Base-by-base conservation (phyloP, 257 asterid genomes). In the Lycium ferocissimum region DNA sequence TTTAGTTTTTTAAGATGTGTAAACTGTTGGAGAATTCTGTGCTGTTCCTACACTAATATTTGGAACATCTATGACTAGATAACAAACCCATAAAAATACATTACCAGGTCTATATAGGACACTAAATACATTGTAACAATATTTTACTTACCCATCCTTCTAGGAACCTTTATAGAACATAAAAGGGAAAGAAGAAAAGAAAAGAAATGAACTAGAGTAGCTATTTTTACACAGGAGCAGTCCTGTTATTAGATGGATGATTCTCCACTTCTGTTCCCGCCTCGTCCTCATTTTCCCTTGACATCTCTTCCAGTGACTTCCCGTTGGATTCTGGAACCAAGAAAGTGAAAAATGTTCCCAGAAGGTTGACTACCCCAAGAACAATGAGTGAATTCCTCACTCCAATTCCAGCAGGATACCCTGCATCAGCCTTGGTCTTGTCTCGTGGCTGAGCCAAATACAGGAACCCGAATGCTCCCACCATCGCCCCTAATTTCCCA, bases 401-500 rank as follows among this genome's bases (percentile, higher is more conserved):
- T 3, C 90, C 92, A 14, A 89, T 89, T 2, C 91, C 90, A 8
- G 90, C 22, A 9, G 90, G 91, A 72, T 89, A 89, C 3, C 89
- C 90, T 0, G 72, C 59, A 22, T 90, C 91, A 9, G 80, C 65
- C 83, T 85, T 86, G 5, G 0, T 35, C 0, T 45, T 63, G 40
- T 89, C 87, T 2, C 26, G 66, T 3, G 81, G 10, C 58, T 86
- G 91, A 14, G 93, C 84, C 4, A 89, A 88, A 10, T 89, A 90
- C 56, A 88, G 53, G 84, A 90, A 90, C 5, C 91, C 91, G 35
- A 70, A 86, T 5, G 93, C 88, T 1, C 93, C 93, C 0, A 90
- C 82, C 3, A 90, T 90, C 0, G 91, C 93, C 5, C 90, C 93
- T 1, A 90, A 87, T 33, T 90, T 90, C 2, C 91, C 93, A 0